A percentile compares a stretch with the other conserved stretches of the same genome.
Evolutionary conservation across 805 yeast genomes (phyloP).

Genomic region (Sugiyamaella mastotermitis): DNA sequence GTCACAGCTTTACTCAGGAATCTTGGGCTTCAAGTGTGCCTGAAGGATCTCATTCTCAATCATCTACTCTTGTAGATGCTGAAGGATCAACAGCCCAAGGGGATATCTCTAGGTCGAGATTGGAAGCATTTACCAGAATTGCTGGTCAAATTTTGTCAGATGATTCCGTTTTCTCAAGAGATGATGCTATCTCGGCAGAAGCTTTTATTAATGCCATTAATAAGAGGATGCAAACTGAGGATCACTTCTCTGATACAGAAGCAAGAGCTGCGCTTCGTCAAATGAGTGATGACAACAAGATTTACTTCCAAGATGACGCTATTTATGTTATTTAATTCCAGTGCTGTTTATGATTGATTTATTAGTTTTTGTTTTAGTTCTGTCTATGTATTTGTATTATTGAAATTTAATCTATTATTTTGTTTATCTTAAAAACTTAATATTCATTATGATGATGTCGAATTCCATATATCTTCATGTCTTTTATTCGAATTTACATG

Average conservation of each 20-base stretch:
- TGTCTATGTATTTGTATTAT: no score
- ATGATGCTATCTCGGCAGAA: slow-evolving; percentile 34
- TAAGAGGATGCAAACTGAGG: slow-evolving; percentile 36
- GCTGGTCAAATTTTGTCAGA: slow-evolving; percentile 44
- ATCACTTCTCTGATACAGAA: slow-evolving; percentile 33
- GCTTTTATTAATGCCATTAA: slow-evolving; percentile 39
- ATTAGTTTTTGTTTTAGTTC: no score
- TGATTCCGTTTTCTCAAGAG: slow-evolving; percentile 38
- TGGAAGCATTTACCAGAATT: slow-evolving; percentile 39
- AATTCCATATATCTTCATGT: no score
- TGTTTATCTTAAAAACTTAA: no score
- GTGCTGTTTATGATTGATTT: neutral
- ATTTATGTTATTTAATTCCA: slow-evolving; percentile 7
- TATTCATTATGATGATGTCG: no score
- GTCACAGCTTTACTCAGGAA: slow-evolving; percentile 11
- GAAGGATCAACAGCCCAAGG: slow-evolving; percentile 25
- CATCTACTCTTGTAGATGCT: slow-evolving; percentile 16
- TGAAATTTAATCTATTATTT: no score
- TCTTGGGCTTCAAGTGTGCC: slow-evolving; percentile 16
- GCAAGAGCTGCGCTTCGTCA: slow-evolving; percentile 32
- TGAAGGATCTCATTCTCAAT: neutral
- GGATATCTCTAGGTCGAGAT: slow-evolving; percentile 45
- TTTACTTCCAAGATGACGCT: slow-evolving; percentile 23
- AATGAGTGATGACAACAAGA: slow-evolving; percentile 32
- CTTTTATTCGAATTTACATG: neutral